These are phyloP conservation scores for Tilletia walkeri DNA, from an alignment of 1,284 basidiomycete species.

Conservation along the genomic window DNA sequence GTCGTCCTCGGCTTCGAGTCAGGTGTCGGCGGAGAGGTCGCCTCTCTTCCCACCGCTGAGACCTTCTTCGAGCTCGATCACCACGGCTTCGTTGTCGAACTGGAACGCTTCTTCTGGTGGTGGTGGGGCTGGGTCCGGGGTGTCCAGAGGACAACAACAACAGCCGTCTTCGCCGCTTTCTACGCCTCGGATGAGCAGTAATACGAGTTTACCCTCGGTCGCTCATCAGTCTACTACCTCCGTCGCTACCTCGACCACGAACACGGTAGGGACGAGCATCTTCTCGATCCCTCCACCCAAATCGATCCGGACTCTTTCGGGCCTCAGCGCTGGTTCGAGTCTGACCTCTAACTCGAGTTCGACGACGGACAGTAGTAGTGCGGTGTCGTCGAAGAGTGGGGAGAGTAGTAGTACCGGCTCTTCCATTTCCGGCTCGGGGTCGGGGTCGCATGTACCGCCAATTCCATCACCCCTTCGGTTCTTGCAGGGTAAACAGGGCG, in stretches of 20 bases:
- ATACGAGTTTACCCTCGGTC: constrained; percentile 3
- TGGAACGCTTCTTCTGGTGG: neutral
- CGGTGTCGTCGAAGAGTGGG: no score
- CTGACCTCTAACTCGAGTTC: neutral
- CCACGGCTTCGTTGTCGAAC: neutral
- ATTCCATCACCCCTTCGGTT: constrained; percentile 9
- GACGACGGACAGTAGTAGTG: neutral
- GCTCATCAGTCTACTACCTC: constrained; percentile 3
- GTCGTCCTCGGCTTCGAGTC: neutral
- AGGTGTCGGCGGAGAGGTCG: neutral
- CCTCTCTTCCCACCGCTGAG: neutral
- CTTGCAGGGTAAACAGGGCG: neutral
- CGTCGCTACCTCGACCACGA: neutral
- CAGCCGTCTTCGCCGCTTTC: neutral
- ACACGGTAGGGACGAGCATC: neutral
- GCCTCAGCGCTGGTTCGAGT: constrained; percentile 2
- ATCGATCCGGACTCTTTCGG: neutral
- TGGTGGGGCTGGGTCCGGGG: neutral
- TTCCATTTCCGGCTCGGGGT: neutral
- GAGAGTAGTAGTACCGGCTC: neutral
- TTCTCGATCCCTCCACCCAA: constrained; percentile 2
- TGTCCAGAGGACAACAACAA: neutral
- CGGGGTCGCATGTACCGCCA: neutral
- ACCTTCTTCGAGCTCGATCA: neutral
- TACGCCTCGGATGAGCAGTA: constrained; percentile 9